Evolutionary conservation across 495 filamentous ascomycete species (phyloP).

Genomic region (Hypoxylon subgilvum): DNA sequence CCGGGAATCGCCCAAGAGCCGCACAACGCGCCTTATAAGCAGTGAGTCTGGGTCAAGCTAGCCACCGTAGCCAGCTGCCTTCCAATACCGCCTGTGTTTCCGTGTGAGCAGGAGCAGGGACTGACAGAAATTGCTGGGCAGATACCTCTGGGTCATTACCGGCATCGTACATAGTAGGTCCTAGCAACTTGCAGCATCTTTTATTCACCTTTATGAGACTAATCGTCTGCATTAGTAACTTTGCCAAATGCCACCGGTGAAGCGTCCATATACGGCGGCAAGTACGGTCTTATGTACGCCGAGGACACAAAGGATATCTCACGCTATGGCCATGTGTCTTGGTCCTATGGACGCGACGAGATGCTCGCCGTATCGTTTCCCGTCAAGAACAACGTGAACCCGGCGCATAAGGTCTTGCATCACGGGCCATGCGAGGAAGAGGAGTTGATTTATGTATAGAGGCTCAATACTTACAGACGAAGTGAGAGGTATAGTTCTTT

Average conservation of each 20-base stretch:
- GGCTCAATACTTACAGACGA: too few species aligned
- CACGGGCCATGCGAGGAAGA: slow-evolving; percentile 9
- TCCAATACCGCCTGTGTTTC: too few species aligned
- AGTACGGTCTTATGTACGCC: slow-evolving; percentile 54
- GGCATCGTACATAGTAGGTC: slow-evolving; percentile 37
- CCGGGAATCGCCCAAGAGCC: slow-evolving; percentile 52
- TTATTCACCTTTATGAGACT: neutral
- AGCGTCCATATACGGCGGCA: slow-evolving; percentile 53
- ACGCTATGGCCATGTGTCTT: slow-evolving; percentile 52
- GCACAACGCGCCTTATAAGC: slow-evolving; percentile 58
- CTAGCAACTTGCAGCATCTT: neutral
- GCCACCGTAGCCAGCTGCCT: too few species aligned
- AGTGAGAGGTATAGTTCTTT: too few species aligned
- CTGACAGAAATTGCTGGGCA: slow-evolving; percentile 16
- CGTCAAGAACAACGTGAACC: slow-evolving; percentile 41
- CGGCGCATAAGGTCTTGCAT: slow-evolving; percentile 50
- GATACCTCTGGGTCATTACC: slow-evolving; percentile 58
- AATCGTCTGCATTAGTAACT: slow-evolving; percentile 43
- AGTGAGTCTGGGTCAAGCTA: slow-evolving; percentile 52
- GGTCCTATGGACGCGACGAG: slow-evolving; percentile 49
- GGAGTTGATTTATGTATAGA: slow-evolving; percentile 2
- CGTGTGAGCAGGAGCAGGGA: neutral
- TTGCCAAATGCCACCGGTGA: slow-evolving; percentile 52
- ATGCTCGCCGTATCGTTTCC: slow-evolving; percentile 53
- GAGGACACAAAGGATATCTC: slow-evolving; percentile 57